Percentiles rank a stretch among this genome's conserved stretches.
Evolutionary conservation across 495 filamentous ascomycete genomes (phyloP).

Genomic region (Sphaerosporella brunnea): DNA sequence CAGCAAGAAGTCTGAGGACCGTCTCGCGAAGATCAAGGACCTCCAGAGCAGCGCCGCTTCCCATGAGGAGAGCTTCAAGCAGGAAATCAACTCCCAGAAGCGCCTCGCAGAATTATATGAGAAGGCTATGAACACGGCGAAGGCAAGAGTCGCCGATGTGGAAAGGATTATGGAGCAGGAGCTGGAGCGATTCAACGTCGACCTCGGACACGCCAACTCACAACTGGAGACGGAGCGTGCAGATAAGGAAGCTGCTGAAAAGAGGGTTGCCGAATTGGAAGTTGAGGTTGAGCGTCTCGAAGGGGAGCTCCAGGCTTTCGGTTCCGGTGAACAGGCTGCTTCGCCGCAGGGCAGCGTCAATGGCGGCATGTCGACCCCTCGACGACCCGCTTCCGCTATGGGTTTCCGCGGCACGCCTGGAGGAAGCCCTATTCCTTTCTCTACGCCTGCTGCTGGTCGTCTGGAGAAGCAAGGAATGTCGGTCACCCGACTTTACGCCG

Average conservation of each 20-base stretch:
- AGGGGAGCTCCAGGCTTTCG: constrained; percentile 20
- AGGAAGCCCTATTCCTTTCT: constrained; percentile 29
- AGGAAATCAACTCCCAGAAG: constrained; percentile 61
- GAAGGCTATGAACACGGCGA: constrained; percentile 63
- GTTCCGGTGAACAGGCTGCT: constrained; percentile 26
- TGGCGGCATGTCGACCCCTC: constrained; percentile 35
- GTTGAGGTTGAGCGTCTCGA: constrained; percentile 22
- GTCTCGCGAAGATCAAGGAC: constrained; percentile 59
- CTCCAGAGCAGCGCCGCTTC: constrained; percentile 65
- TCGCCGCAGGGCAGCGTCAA: constrained; percentile 39
- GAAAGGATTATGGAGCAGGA: constrained; percentile 57
- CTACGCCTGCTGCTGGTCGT: constrained; percentile 40
- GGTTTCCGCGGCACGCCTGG: constrained; percentile 30
- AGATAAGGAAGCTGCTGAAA: constrained; percentile 52
- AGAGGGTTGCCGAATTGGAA: constrained; percentile 51
- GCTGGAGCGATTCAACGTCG: constrained; percentile 62
- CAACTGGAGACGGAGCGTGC: constrained; percentile 65
- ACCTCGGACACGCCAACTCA: constrained; percentile 57
- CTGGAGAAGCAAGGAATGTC: constrained; percentile 39
- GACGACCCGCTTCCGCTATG: constrained; percentile 26
- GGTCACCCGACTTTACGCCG: constrained; percentile 49
- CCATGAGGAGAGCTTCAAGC: constrained; percentile 60
- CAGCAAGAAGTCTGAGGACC: constrained; percentile 69
- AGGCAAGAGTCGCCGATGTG: constrained; percentile 63
- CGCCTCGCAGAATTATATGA: constrained; percentile 73